Evolutionary conservation across 192 early-diverging fungal genomes (phyloP), one percentile per base, ranked within the genome.

Genomic region (Haplosporangium gracile): DNA sequence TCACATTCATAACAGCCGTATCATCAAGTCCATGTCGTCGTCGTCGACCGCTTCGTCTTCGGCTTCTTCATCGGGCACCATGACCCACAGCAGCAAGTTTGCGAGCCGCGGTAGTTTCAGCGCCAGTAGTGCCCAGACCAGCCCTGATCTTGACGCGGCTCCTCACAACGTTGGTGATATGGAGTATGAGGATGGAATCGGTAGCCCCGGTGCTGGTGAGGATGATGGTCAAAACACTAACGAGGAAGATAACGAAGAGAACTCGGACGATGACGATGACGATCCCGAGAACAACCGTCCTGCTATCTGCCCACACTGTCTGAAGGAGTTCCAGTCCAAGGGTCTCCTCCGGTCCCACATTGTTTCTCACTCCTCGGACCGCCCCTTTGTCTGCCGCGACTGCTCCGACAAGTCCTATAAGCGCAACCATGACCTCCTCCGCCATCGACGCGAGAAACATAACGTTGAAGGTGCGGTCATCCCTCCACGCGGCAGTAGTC

Each of bases 371-470:
- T 80, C 79, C 4, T 76, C 75, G 0, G 84, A 80, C n/a, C 69
- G 79, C 0, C 84, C 84, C 1, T 86, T 80, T 60, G 79, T 80
- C 36, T 86, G 84, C 42, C 70, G 74, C 49, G 72, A 80, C 3
- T 86, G 84, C 34, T 43, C 74, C 24, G 84, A 76, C 65, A 86
- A 86, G 68, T 72, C 75, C 18, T 86, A 86, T 45, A 86, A 86
- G 68, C 75, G 84, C n/a, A 86, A 86, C 63, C 84, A 86, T 34
- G 84, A 86, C 43, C 68, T 86, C 32, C 79, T 86, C 6, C 51
- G 84, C 16, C 84, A 86, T 51, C 68, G 75, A 39, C 75, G 84
- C 26, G 84, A 86, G 34, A 86, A 83, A 53, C 82, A 83, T 26
- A 83, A 83, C 18, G 42, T 83, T 1, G 82, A 83, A 63, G 82